Percentiles rank a stretch among this genome's conserved stretches.
phyloP scores from a whole-genome alignment of 495 filamentous ascomycete species.

The Talaromyces adpressus region DNA sequence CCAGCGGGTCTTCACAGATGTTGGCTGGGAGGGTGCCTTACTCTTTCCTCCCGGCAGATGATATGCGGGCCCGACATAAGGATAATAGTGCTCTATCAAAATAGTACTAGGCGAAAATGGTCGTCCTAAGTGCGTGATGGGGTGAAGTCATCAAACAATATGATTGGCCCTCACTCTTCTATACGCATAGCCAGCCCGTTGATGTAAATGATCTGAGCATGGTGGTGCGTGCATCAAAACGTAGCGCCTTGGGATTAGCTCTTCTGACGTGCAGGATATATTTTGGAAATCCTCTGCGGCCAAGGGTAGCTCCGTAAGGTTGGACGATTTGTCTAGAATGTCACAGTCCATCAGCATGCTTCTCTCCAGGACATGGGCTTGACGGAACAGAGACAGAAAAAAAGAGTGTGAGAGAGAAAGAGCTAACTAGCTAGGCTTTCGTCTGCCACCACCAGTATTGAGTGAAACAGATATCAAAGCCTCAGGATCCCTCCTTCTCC shows the following conservation, averaged over 20 bases:
- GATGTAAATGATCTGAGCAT: neutral
- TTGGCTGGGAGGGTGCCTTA: neutral
- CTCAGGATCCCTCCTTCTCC: neutral
- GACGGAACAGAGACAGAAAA: neutral
- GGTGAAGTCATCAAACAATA: neutral
- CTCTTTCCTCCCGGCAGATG: neutral
- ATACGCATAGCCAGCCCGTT: neutral
- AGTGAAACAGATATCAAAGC: slow-evolving; percentile 9
- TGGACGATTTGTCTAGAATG: slow-evolving; percentile 5
- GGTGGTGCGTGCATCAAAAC: slow-evolving; percentile 4
- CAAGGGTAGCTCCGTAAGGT: slow-evolving; percentile 1
- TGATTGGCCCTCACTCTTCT: neutral
- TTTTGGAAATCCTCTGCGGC: neutral
- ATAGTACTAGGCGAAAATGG: neutral
- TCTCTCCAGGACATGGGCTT: slow-evolving; percentile 3
- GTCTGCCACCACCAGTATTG: neutral
- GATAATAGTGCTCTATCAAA: neutral
- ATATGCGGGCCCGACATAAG: neutral
- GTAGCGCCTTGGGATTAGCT: neutral
- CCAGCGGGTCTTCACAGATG: slow-evolving; percentile 1
- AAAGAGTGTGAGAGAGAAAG: neutral
- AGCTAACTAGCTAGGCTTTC: slow-evolving; percentile 2
- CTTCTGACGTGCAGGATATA: slow-evolving; percentile 2
- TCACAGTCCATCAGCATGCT: neutral
- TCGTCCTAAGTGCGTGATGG: neutral